Conservation (phyloP, 2,329 filamentous ascomycete species). For the Pseudocercospora cruenta region DNA sequence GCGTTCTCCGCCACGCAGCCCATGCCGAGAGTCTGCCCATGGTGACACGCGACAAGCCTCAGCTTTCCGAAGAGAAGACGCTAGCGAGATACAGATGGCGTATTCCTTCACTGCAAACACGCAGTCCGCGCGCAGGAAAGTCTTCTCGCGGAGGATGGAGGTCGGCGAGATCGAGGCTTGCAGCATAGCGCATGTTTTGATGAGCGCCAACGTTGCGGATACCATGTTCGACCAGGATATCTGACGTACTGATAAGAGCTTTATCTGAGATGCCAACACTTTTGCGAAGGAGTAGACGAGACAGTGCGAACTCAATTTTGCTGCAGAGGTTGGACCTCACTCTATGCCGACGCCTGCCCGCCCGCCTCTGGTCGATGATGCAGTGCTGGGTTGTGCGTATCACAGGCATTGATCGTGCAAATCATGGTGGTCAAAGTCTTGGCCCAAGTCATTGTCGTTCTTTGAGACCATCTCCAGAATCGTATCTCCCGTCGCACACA, state of each 20-base stretch:
- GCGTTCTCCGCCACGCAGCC: not conserved
- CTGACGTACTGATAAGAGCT: not conserved
- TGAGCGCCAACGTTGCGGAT: not conserved
- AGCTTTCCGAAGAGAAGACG: not conserved
- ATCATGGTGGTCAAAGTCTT: not conserved
- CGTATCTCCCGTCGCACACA: not conserved
- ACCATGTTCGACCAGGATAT: not conserved
- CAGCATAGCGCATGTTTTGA: not conserved
- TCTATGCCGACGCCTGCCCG: conserved; percentile 10
- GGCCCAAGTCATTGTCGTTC: too few species aligned
- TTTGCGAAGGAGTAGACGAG: not conserved
- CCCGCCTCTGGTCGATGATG: not conserved
- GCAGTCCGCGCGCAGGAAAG: conserved; percentile 2
- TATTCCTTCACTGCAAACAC: conserved; percentile 8
- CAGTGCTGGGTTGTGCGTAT: not conserved
- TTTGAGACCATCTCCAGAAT: not conserved
- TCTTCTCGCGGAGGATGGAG: conserved; percentile 7
- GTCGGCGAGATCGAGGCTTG: conserved; percentile 10
- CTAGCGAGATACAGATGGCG: conserved; percentile 2
- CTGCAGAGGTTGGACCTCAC: conserved; percentile 9
- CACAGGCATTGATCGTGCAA: not conserved
- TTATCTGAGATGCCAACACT: conserved; percentile 2
- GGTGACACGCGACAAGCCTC: conserved; percentile 14
- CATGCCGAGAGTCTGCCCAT: conserved; percentile 11
- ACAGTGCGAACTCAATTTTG: not conserved